phyloP scores from a whole-genome alignment of 139 green algal genomes.

The Closterium sp. region DNA sequence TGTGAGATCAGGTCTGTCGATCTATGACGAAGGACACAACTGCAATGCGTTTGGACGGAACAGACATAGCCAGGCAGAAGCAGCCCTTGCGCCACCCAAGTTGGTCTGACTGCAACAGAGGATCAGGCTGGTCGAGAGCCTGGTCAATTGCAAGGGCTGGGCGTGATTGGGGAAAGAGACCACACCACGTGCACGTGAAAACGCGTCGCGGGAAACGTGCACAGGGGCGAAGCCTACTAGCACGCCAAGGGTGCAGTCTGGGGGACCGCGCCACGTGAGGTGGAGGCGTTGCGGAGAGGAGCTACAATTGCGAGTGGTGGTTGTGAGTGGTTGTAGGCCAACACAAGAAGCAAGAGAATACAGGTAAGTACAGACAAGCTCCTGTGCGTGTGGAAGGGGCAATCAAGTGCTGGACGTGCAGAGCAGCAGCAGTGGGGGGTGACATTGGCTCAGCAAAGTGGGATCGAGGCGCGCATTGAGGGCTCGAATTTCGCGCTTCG shows the following conservation, averaged over 20 bases:
- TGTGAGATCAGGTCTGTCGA: background rate
- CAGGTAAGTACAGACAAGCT: background rate
- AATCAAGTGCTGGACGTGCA: background rate
- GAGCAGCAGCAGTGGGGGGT: background rate
- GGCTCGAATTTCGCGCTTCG: background rate
- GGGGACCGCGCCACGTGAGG: background rate
- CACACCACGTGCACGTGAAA: background rate
- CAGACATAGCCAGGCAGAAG: background rate
- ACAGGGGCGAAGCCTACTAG: background rate
- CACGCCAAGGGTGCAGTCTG: background rate
- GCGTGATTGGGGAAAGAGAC: background rate
- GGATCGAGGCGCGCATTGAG: background rate
- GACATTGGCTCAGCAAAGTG: background rate
- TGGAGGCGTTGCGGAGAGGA: background rate
- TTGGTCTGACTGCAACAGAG: background rate
- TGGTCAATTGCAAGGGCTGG: background rate
- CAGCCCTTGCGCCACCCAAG: background rate
- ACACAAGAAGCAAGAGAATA: background rate
- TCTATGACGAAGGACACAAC: background rate
- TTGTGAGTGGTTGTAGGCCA: background rate
- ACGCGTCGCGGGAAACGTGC: background rate
- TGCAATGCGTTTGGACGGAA: background rate
- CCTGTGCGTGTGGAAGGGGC: background rate
- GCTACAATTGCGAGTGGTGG: background rate
- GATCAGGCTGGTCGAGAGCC: background rate